A percentile compares a stretch with the other conserved stretches of the same genome.
Conservation (phyloP, 2,329 filamentous ascomycete genomes). For the Fusarium pseudograminearum region DNA sequence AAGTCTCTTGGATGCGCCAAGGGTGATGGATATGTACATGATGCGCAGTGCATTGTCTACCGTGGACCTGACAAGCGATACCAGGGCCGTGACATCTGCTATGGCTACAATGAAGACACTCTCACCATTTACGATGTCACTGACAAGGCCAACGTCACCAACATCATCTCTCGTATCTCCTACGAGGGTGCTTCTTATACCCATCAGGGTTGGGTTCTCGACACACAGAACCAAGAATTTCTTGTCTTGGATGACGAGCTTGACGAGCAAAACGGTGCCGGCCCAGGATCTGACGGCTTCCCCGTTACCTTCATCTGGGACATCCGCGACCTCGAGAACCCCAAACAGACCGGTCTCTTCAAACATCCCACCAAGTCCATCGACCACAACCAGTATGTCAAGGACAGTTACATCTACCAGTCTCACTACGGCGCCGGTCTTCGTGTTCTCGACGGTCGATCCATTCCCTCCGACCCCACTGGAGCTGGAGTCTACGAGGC, state of each 20-base stretch:
- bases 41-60: constrained; percentile 69
- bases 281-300: constrained; percentile 56
- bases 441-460: constrained; percentile 54
- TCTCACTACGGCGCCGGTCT: constrained; percentile 65
- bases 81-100: constrained; percentile 65
- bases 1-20: constrained; percentile 65
- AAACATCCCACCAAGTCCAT: constrained; percentile 56
- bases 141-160: constrained; percentile 57
- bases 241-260: constrained; percentile 66
- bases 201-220: constrained; percentile 68
- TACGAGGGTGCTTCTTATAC: constrained; percentile 69
- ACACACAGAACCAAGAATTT: constrained; percentile 58
- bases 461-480: constrained; percentile 56
- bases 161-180: constrained; percentile 64
- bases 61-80: constrained; percentile 63
- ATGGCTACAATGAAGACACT: constrained; percentile 66
- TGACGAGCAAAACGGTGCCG: constrained; percentile 59
- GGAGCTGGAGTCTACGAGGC: constrained; percentile 60
- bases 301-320: constrained; percentile 66
- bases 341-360: constrained; percentile 59
- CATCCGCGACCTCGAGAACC: constrained; percentile 57
- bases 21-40: constrained; percentile 70
- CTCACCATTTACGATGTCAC: constrained; percentile 67
- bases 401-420: constrained; percentile 60
- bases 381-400: constrained; percentile 64